Evolutionary conservation across 805 yeast species (phyloP).

Genomic region (Saccharomyces jurei): DNA sequence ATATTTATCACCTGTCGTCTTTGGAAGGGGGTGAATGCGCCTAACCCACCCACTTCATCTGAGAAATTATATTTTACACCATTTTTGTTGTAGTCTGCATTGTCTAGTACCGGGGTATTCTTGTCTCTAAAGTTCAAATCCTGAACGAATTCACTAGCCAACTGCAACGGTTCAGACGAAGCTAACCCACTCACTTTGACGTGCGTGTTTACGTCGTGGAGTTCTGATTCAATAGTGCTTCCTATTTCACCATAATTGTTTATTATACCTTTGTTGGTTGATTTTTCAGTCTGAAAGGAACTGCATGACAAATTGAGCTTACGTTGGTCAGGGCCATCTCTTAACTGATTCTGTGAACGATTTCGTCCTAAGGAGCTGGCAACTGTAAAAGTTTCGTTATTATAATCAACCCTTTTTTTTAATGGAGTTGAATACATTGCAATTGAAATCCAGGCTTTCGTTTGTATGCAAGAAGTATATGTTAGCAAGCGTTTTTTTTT

Average conservation of each 20-base stretch:
- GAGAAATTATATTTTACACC: slow-evolving; percentile 60
- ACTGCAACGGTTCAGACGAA: slow-evolving; percentile 32
- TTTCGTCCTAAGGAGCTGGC: background rate
- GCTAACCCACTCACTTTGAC: slow-evolving; percentile 23
- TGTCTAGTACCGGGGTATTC: slow-evolving; percentile 46
- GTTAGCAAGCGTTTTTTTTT: background rate
- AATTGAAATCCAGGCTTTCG: background rate
- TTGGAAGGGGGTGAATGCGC: slow-evolving; percentile 58
- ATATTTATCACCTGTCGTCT: slow-evolving; percentile 55
- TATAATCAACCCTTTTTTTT: background rate
- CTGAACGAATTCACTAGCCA: slow-evolving; percentile 55
- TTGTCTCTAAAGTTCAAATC: slow-evolving; percentile 49
- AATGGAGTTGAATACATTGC: background rate
- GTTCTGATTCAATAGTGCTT: background rate
- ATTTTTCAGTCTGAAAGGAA: background rate
- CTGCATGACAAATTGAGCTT: background rate
- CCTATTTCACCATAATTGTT: background rate
- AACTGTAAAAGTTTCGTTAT: background rate
- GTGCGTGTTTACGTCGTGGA: slow-evolving; percentile 16
- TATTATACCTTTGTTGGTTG: background rate
- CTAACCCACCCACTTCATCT: slow-evolving; percentile 35
- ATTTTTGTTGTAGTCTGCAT: slow-evolving; percentile 36
- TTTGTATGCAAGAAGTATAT: background rate
- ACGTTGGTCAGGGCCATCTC: background rate
- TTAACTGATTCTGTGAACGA: background rate